Evolutionary conservation across 768 basidiomycete genomes (phyloP), one percentile per base, ranked within the genome.

Genomic region (Coprinellus micaceus): DNA sequence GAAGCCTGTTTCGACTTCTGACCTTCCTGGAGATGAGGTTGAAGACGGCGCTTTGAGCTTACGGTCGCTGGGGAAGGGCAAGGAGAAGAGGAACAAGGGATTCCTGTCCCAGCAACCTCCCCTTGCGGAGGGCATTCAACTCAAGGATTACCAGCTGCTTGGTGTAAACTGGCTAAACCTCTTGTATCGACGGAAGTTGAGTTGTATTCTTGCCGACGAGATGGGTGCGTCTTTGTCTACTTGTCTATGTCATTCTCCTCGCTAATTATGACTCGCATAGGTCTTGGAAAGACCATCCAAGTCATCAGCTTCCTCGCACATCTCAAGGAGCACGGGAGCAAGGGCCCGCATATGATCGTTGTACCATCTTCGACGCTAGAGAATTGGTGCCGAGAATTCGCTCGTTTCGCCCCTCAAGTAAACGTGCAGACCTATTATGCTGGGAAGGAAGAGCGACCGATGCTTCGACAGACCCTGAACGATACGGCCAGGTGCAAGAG

Each of bases 141-240:
- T 99, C 64, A 99, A 99, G 76, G 95, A 96, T 63, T 99, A 99
- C 69, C 96, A 99, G 71, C 76, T 98, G 57, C 79, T 98, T 56
- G 97, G 97, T n/a, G 81, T 99, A 53, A 99, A 98, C 69, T 99
- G 97, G 97, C 76, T 99, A 60, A 85, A 92, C 71, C 72, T 98
- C 21, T 75, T 98, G 51, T 94, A 94, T 70, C 79, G 77, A 56
- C 85, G 82, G 64, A 81, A 82, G 57, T 79, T 90, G 50, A 95
- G 93, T 60, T 98, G 96, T 70, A 98, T 99, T 66, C 81, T 99
- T 41, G 97, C 97, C 2, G 97, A 99, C 70, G 97, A 99, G 71
- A 99, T 99, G 97, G 96, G 96, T 91, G 71, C 63, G 83, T 79
- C 25, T 24, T 60, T 25, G 41, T 52, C 46, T n/a, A 44, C 2